Percentiles rank a stretch among this genome's conserved stretches.
Conservation (phyloP, 73 alveolate species). For the Durusdinium trenchii region DNA sequence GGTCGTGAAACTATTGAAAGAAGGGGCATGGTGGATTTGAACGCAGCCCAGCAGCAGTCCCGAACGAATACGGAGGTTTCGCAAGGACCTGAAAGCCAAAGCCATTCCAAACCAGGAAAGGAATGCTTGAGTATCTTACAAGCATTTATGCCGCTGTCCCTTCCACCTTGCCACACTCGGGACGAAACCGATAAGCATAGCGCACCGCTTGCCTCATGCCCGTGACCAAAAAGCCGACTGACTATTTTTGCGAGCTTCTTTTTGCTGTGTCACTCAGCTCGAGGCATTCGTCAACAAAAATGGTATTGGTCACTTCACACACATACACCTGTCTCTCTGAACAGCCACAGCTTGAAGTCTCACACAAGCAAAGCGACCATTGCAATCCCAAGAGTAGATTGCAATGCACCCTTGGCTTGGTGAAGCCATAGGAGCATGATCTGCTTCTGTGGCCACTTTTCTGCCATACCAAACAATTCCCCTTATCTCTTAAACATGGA, state of each 20-base stretch:
- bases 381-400: no score
- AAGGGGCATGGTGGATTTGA: neutral
- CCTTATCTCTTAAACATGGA: neutral
- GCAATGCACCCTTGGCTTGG: no score
- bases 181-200: constrained; percentile 23
- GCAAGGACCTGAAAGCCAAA: constrained; percentile 6
- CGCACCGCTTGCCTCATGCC: neutral
- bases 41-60: constrained; percentile 4
- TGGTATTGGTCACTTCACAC: constrained; percentile 38
- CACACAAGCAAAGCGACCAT: no score
- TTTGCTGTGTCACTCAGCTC: neutral
- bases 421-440: no score
- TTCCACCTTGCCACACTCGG: neutral
- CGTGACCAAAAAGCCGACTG: neutral
- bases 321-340: neutral
- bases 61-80: constrained; percentile 47
- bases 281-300: neutral
- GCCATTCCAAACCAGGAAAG: neutral
- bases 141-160: neutral
- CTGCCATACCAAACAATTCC: neutral
- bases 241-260: neutral
- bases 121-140: no score
- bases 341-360: no score
- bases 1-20: no score
- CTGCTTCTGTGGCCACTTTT: no score